Evolutionary conservation across 805 yeast species (phyloP), one percentile per base, ranked within the genome.

Genomic region (Barnettozyma populi): DNA sequence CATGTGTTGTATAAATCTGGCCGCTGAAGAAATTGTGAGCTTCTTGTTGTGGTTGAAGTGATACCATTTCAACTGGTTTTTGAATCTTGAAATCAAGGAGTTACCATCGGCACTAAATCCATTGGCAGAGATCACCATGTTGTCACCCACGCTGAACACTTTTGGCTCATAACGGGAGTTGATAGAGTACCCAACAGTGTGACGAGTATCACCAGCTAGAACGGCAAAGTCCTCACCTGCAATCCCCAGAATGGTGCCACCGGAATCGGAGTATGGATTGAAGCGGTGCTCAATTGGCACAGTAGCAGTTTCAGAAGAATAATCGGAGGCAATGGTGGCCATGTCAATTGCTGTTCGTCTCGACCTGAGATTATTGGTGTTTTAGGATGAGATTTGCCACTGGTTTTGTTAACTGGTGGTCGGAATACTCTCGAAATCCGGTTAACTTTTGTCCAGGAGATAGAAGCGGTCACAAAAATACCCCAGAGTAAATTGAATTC

Each of bases 141-240:
- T 77, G 66, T 92, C 97, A 44, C 97, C 98, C 50, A 88, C 85
- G 56, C 84, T 79, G 60, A 87, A 84, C 47, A 94, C 86, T 67
- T 89, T 90, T 38, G 96, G 94, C 66, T 88, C 94, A 66, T 86
- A 83, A 63, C 99, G 82, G 9, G 97, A 83, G 66, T 94, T 90
- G 66, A 94, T 94, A 53, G 87, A 82, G 70, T 90, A 94, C 20
- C 97, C 99, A 18, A 86, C 83, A 5, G 96, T 88, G 62, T 86
- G 95, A 73, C 99, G 84, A n/a, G 99, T 94, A 67, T 94, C 99
- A 41, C 98, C 98, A 1, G 99, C 99, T 52, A 94, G 74, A 32
- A 94, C 94, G 18, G 96, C 97, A 62, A 90, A 94, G 68, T 94
- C 97, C 65, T 89, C 87, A 44, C 99, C 99, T 1, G 99, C 97